Percentiles rank a stretch among this genome's conserved stretches.
Evolutionary conservation across 2,329 filamentous ascomycete species (phyloP).

Genomic region (Trichoderma hamatum): DNA sequence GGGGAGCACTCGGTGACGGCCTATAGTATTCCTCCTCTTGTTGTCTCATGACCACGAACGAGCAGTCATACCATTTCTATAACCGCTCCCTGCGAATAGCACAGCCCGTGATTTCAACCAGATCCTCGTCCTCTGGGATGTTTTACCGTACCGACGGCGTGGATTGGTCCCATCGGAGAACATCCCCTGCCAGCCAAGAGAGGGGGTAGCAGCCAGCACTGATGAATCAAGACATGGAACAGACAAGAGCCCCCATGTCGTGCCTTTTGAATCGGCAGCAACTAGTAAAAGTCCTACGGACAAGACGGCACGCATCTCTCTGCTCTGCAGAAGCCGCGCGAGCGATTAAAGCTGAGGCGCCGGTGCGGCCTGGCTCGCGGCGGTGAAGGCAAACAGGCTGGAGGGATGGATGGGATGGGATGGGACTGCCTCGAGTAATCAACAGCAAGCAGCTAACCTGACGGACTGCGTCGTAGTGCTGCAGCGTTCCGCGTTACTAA

Average conservation of each 20-base stretch:
- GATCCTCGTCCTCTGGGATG: background rate
- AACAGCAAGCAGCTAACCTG: conserved; percentile 4
- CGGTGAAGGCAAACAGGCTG: conserved; percentile 9
- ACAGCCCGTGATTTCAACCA: background rate
- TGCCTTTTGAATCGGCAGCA: background rate
- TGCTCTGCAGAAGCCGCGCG: background rate
- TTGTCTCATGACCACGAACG: conserved; percentile 15
- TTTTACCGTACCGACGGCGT: background rate
- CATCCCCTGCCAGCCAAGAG: conserved; percentile 11
- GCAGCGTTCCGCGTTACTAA: conserved; percentile 22
- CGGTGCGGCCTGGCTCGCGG: no score
- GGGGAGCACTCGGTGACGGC: background rate
- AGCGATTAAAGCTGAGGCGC: background rate
- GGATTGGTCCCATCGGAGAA: conserved; percentile 11
- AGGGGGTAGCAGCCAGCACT: background rate
- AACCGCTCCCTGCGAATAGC: conserved; percentile 2
- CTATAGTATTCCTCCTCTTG: background rate
- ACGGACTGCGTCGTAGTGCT: conserved; percentile 15
- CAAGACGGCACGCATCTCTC: background rate
- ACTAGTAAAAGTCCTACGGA: background rate
- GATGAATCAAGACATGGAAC: conserved; percentile 6
- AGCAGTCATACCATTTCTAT: conserved; percentile 18
- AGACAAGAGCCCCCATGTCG: conserved; percentile 8
- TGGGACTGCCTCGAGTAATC: background rate
- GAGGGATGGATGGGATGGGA: background rate